These are phyloP conservation scores for Trametes versicolor DNA, from an alignment of 1,284 basidiomycete species.

Conservation along the genomic window DNA sequence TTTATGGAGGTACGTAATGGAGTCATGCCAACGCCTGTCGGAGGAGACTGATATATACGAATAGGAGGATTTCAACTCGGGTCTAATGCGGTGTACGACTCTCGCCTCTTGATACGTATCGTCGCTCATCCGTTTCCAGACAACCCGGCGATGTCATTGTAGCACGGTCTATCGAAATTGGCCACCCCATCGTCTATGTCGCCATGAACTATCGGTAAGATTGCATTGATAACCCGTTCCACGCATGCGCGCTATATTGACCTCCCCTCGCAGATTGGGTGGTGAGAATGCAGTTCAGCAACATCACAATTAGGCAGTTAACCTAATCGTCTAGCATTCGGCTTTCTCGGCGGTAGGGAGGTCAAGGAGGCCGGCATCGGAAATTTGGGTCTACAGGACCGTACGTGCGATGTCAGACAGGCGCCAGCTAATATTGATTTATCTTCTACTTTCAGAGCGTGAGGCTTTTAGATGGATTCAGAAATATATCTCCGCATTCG, in stretches of 20 bases:
- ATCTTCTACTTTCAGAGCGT: constrained; percentile 24
- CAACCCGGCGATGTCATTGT: constrained; percentile 40
- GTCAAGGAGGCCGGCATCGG: constrained; percentile 58
- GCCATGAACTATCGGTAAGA: constrained; percentile 47
- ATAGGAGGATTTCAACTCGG: constrained; percentile 33
- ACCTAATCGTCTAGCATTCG: constrained; percentile 45
- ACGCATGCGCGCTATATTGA: background rate
- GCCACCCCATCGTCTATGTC: constrained; percentile 46
- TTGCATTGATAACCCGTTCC: background rate
- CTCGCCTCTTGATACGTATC: constrained; percentile 5
- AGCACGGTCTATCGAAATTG: constrained; percentile 46
- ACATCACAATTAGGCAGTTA: background rate
- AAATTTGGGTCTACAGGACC: constrained; percentile 64
- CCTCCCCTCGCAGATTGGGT: constrained; percentile 12
- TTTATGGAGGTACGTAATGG: constrained; percentile 37
- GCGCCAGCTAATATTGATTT: background rate
- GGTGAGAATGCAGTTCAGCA: background rate
- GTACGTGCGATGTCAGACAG: constrained; percentile 44
- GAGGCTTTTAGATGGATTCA: constrained; percentile 52
- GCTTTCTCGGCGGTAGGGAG: constrained; percentile 61
- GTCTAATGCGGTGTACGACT: constrained; percentile 26
- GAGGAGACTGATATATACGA: background rate
- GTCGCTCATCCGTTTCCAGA: constrained; percentile 18
- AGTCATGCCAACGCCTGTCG: background rate
- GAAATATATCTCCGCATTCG: constrained; percentile 68